Conservation (phyloP, 2,329 filamentous ascomycete genomes). For the Apiospora sp. region DNA sequence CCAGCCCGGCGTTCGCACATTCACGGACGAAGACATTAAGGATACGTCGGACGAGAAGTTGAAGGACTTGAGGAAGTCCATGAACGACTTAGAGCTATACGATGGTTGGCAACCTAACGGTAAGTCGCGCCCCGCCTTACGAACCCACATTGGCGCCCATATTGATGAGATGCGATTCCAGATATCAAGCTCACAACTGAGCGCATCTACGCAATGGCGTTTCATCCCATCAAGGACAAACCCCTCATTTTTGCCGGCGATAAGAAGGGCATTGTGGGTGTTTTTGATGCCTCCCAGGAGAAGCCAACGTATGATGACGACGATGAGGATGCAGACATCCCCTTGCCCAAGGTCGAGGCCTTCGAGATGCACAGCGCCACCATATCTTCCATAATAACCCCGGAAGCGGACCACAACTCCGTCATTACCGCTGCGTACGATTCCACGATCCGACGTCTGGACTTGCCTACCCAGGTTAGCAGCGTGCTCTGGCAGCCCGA, state of each 20-base stretch:
- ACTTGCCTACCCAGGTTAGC: constrained; percentile 81
- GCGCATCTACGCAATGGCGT: constrained; percentile 83
- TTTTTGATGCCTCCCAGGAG: constrained; percentile 87
- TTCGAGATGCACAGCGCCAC: constrained; percentile 92
- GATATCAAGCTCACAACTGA: constrained; percentile 93
- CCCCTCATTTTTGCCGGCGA: constrained; percentile 92
- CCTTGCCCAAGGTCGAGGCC: constrained; percentile 82
- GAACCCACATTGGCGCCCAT: neutral
- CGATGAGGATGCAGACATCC: constrained; percentile 71
- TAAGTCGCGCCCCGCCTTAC: constrained; percentile 47
- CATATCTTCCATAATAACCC: constrained; percentile 84
- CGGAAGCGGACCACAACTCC: constrained; percentile 74
- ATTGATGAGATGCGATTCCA: constrained; percentile 43
- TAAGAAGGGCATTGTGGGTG: constrained; percentile 88
- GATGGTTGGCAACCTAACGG: constrained; percentile 84
- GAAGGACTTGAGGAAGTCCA: constrained; percentile 75
- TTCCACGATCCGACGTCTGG: constrained; percentile 86
- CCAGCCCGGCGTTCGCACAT: constrained; percentile 83
- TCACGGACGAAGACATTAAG: constrained; percentile 82
- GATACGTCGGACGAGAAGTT: constrained; percentile 81
- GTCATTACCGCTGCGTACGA: constrained; percentile 92
- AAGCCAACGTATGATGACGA: constrained; percentile 61
- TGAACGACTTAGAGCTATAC: constrained; percentile 81
- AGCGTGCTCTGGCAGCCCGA: constrained; percentile 82
- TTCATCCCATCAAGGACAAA: constrained; percentile 88